Conservation (phyloP, 371 early-diverging fungal genomes). For the Chytridium lagenaria region DNA sequence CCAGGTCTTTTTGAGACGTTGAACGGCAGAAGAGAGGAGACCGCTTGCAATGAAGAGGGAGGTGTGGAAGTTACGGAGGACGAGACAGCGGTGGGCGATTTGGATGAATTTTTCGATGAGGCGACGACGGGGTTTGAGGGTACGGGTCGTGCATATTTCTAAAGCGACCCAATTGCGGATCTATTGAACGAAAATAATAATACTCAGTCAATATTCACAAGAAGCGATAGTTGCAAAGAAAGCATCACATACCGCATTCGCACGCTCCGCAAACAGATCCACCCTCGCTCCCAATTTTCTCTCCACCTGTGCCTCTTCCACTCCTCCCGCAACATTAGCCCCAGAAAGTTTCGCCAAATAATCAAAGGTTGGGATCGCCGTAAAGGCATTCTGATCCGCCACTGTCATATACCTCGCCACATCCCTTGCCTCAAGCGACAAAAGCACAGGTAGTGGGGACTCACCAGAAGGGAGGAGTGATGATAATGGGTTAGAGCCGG, state of each 20-base stretch:
- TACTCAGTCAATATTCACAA: conserved; percentile 28
- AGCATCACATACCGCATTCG: conserved; percentile 42
- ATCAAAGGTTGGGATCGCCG: conserved; percentile 53
- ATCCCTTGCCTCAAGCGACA: conserved; percentile 48
- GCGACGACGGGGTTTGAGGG: conserved; percentile 48
- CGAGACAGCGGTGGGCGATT: conserved; percentile 56
- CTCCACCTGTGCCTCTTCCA: conserved; percentile 11
- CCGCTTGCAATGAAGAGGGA: conserved; percentile 59
- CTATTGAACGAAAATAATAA: not conserved
- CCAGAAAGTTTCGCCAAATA: conserved; percentile 53
- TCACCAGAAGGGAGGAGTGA: conserved; percentile 37
- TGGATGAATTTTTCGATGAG: conserved; percentile 61
- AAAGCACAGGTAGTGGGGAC: conserved; percentile 34
- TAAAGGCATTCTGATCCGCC: conserved; percentile 55
- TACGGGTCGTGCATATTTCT: conserved; percentile 53
- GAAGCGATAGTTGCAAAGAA: not conserved
- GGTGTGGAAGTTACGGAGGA: conserved; percentile 57
- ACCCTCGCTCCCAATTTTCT: conserved; percentile 44
- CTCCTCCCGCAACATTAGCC: conserved; percentile 16
- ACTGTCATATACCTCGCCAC: conserved; percentile 58
- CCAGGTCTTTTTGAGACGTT: conserved; percentile 57
- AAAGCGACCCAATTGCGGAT: conserved; percentile 62
- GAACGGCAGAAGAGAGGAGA: conserved; percentile 57
- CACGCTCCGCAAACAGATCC: conserved; percentile 56
- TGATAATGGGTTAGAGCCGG: not conserved